Base-by-base conservation (phyloP, 352 stramenopile species). In the Phytophthora melonis region DNA sequence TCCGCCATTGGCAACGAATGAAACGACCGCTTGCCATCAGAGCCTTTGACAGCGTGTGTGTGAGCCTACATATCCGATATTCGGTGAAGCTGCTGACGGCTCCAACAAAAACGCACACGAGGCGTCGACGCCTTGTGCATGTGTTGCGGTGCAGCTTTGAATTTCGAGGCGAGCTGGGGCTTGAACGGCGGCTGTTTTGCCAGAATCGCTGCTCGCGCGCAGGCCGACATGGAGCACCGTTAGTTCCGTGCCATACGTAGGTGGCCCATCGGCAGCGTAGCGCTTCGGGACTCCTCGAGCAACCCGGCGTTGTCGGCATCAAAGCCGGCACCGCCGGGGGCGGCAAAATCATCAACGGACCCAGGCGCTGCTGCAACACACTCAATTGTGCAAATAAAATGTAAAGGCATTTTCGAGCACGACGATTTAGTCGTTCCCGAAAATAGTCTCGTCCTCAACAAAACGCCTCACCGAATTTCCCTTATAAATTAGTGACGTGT, bases 111-210 rank as follows among this genome's bases (percentile, higher is more conserved):
- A 49, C 39, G 47, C 32, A 61, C 54, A 25, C 59, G 58, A 74
- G 66, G 47, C 25, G 54, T 54, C 60, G 54, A 74, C 58, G 45
- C 7, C 21, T 57, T 43, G 34, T 43, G 32, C 27, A 32, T 32
- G 27, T 32, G 27, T 32, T 32, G 27, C 27, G 27, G 27, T 30
- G 63, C n/a, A 27, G 41, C n/a, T 58, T 32, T 32, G 27, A 47
- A 47, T 47, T 49, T 19, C 41, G 41, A 14, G 41, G 41, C 32
- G 27, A 65, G 66, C 27, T 32, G 59, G 53, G 45, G 54, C 61
- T 14, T 70, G 60, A 66, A 64, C 68, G 65, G 65, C 68, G 62
- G 53, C 68, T 74, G 68, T 74, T 74, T 74, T 74, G 8, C 32
- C 61, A 70, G 68, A 74, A 74, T 60, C 45, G 34, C 53, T 36